Evolutionary conservation across 2,329 filamentous ascomycete species (phyloP), one percentile per base, ranked within the genome.

Genomic region (Epichloe sibirici): DNA sequence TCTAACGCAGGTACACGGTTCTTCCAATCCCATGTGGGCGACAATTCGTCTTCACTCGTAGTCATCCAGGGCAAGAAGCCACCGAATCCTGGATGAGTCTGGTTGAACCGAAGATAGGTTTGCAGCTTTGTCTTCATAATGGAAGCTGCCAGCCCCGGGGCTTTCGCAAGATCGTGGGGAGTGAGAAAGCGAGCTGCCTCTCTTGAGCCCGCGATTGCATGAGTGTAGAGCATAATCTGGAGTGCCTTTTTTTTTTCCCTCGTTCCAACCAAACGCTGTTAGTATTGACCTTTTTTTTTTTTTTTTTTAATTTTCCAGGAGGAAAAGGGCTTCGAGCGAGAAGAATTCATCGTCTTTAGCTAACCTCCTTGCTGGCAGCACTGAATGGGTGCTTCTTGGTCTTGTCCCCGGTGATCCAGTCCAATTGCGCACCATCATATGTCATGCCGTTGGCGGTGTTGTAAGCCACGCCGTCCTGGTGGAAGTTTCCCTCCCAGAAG

Each of bases 401-500:
- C 13, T 57, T 58, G 42, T 63, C 61, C 9, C 70, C 70, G 11
- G 69, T 70, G 8, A 57, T 56, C 61, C 62, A 69, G 53, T 72
- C 63, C 34, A 70, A 58, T 51, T 70, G 63, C 0, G 66, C 67
- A 5, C 69, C 68, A 51, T 70, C 68, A 47, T 71, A 71, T 5
- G 66, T 64, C 65, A 72, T 70, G 48, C 69, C 71, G 53, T 73
- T 73, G 15, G 58, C 59, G 2, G 59, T 54, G 52, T 73, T 72
- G 57, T 71, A 73, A 9, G 65, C 62, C 3, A 73, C 61, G 23
- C 68, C 63, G 48, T 71, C 65, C 48, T 69, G 66, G 49, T 72
- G 70, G 37, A 73, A 72, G 25, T 69, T 64, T n/a, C 68, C 70
- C 54, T 74, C 71, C 69, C 70, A 73, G 56, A 67, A 71, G 13